Conservation (phyloP, 1,139 yeast species). For the Yamadazyma atlantica region DNA sequence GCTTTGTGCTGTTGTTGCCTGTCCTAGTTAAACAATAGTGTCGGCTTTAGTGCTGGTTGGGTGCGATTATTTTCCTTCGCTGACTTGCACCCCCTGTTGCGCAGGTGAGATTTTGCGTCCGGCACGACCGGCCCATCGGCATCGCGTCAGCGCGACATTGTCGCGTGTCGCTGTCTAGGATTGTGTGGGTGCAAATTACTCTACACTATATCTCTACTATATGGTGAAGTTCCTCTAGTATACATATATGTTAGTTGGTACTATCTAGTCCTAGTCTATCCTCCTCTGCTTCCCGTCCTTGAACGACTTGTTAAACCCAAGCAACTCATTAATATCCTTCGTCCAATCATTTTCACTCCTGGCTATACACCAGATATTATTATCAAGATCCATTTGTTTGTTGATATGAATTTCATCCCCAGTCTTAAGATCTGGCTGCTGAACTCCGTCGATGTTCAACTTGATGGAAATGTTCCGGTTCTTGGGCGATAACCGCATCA, state of each 20-base stretch:
- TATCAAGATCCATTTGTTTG: slow-evolving; percentile 17
- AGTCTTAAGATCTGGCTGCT: slow-evolving; percentile 62
- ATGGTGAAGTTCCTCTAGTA: neutral
- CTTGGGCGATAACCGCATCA: slow-evolving; percentile 58
- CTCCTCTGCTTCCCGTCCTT: slow-evolving; percentile 27
- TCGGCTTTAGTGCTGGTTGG: no score
- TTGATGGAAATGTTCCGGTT: slow-evolving; percentile 47
- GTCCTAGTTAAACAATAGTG: no score
- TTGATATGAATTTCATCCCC: slow-evolving; percentile 78
- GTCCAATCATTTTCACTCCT: slow-evolving; percentile 88
- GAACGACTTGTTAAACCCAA: slow-evolving; percentile 87
- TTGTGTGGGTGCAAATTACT: neutral
- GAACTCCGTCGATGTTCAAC: slow-evolving; percentile 78
- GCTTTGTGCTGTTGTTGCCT: neutral
- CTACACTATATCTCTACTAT: no score
- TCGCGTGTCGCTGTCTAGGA: neutral
- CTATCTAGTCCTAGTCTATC: neutral
- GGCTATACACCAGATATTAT: slow-evolving; percentile 90
- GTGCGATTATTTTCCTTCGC: no score
- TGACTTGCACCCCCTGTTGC: neutral
- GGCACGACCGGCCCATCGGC: neutral
- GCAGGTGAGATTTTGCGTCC: neutral
- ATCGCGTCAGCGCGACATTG: neutral
- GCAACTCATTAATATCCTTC: slow-evolving; percentile 76
- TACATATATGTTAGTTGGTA: neutral